These are phyloP conservation scores for Inga leiocalycina DNA, from an alignment of 306 rosid genomes.

Conservation along the genomic window DNA sequence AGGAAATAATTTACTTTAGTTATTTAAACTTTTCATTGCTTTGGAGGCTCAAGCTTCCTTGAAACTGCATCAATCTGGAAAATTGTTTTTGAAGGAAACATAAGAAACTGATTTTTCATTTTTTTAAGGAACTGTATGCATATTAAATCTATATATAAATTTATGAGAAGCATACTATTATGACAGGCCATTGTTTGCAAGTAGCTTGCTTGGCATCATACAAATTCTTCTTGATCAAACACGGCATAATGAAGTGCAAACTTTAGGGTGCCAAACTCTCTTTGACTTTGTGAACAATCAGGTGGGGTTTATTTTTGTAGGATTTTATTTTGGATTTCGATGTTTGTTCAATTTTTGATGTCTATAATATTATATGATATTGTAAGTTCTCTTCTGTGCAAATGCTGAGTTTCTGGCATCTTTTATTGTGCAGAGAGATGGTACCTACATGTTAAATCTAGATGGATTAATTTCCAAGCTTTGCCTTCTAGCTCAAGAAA, in stretches of 20 bases:
- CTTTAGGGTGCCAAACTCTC: slow-evolving; percentile 70
- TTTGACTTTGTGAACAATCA: slow-evolving; percentile 73
- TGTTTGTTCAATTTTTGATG: background rate
- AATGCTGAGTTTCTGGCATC: slow-evolving; percentile 11
- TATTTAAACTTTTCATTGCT: background rate
- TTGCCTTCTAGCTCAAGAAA: slow-evolving; percentile 63
- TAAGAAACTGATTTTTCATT: slow-evolving; percentile 9
- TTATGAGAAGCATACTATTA: slow-evolving; percentile 22
- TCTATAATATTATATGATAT: background rate
- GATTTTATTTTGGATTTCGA: slow-evolving; percentile 30
- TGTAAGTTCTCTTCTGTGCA: background rate
- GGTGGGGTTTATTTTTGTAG: slow-evolving; percentile 51
- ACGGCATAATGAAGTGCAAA: slow-evolving; percentile 61
- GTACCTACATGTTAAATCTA: slow-evolving; percentile 76
- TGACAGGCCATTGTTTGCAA: slow-evolving; percentile 79
- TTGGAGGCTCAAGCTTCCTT: slow-evolving; percentile 14
- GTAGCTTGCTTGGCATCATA: slow-evolving; percentile 65
- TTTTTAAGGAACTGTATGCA: slow-evolving; percentile 6
- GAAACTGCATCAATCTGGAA: slow-evolving; percentile 9
- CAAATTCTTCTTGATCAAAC: slow-evolving; percentile 76
- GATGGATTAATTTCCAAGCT: slow-evolving; percentile 63
- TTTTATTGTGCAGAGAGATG: slow-evolving; percentile 59
- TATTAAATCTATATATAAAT: background rate
- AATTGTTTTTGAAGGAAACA: background rate
- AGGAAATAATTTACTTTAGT: slow-evolving; percentile 2